phyloP scores from a whole-genome alignment of 1,139 yeast species.

The Pichia sp. region DNA sequence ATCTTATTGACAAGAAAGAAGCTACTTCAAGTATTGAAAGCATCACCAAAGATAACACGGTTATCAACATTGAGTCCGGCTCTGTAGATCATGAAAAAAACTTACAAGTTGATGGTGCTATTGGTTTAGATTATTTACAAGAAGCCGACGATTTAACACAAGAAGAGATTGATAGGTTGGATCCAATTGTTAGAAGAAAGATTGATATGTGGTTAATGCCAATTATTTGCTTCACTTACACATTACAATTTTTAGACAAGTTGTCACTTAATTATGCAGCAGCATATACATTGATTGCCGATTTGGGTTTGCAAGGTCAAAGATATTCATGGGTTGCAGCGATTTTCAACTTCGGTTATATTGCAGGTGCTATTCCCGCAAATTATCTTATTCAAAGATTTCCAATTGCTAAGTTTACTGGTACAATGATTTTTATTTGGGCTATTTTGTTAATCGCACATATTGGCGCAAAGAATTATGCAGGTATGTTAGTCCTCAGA shows the following conservation, averaged over 20 bases:
- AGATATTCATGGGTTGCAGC: slow-evolving; percentile 41
- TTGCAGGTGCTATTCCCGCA: slow-evolving; percentile 33
- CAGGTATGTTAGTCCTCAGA: slow-evolving; percentile 38
- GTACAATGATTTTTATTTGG: slow-evolving; percentile 36
- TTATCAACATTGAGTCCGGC: background rate
- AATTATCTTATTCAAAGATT: slow-evolving; percentile 29
- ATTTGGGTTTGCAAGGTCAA: slow-evolving; percentile 18
- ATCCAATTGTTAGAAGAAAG: slow-evolving; percentile 34
- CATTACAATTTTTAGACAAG: slow-evolving; percentile 41
- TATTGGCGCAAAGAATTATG: slow-evolving; percentile 30
- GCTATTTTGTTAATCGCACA: slow-evolving; percentile 37
- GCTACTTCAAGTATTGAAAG: background rate
- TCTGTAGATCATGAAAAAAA: slow-evolving; percentile 14
- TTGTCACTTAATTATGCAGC: slow-evolving; percentile 40
- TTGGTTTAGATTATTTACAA: background rate
- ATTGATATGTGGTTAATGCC: slow-evolving; percentile 49
- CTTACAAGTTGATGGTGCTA: background rate
- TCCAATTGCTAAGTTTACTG: slow-evolving; percentile 37
- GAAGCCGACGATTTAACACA: background rate
- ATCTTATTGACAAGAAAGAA: background rate
- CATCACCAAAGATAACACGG: background rate
- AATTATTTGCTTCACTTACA: slow-evolving; percentile 40
- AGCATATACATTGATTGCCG: slow-evolving; percentile 7
- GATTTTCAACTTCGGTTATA: slow-evolving; percentile 42
- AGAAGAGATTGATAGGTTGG: background rate